Evolutionary conservation across 2,329 filamentous ascomycete genomes (phyloP).

Genomic region (Conoideocrella luteorostrata): DNA sequence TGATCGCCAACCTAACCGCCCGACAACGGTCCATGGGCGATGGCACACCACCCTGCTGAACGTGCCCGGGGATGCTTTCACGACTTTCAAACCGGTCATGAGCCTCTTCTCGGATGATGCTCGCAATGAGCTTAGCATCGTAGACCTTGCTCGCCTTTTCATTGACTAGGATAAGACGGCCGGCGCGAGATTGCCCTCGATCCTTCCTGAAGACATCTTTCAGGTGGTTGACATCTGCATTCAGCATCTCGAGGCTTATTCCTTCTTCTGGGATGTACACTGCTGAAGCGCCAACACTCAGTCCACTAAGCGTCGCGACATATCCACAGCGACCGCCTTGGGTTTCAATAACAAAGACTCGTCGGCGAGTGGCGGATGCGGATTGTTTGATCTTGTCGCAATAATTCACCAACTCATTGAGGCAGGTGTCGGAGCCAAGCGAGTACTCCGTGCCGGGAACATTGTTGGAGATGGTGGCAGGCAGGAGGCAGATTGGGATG

Average conservation of each 20-base stretch:
- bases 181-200: constrained; percentile 80
- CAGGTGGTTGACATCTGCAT: constrained; percentile 81
- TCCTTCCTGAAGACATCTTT: constrained; percentile 81
- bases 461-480: constrained; percentile 98
- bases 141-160: constrained; percentile 90
- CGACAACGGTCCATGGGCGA: constrained; percentile 94
- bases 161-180: constrained; percentile 93
- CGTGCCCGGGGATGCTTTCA: constrained; percentile 86
- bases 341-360: constrained; percentile 96
- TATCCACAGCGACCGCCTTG: constrained; percentile 94
- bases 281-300: constrained; percentile 84
- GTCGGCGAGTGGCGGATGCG: constrained; percentile 83
- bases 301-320: constrained; percentile 81
- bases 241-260: constrained; percentile 87
- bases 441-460: constrained; percentile 97
- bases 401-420: constrained; percentile 91
- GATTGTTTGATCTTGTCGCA: constrained; percentile 98
- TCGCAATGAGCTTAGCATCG: constrained; percentile 85
- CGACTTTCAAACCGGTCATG: constrained; percentile 88
- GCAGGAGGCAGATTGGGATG: constrained; percentile 85
- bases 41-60: constrained; percentile 88
- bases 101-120: constrained; percentile 92
- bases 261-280: constrained; percentile 98
- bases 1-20: constrained; percentile 85
- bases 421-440: constrained; percentile 89